These are phyloP conservation scores for Trichoderma sp. DNA, from an alignment of 2,329 filamentous ascomycete genomes.

Conservation along the genomic window DNA sequence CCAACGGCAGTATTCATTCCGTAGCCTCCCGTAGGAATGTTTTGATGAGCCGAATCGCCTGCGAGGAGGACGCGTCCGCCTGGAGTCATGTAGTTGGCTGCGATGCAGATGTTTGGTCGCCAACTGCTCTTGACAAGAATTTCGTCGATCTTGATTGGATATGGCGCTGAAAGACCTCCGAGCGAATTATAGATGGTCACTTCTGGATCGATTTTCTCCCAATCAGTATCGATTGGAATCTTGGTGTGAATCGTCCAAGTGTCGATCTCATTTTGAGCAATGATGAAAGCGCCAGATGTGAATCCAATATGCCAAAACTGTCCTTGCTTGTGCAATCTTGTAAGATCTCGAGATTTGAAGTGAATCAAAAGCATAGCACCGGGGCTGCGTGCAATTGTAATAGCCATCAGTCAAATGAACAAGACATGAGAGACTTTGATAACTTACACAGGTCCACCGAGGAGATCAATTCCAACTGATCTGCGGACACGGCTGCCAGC, in stretches of 20 bases:
- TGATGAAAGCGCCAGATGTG: neutral
- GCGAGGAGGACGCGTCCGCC: slow-evolving; percentile 35
- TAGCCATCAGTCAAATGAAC: neutral
- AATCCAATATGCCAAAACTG: slow-evolving; percentile 5
- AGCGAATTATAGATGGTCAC: neutral
- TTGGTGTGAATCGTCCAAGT: neutral
- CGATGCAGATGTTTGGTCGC: slow-evolving; percentile 25
- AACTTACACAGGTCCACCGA: slow-evolving; percentile 5
- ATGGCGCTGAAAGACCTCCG: neutral
- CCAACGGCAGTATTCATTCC: slow-evolving; percentile 39
- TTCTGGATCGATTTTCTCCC: neutral
- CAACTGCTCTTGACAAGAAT: slow-evolving; percentile 25
- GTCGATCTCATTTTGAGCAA: neutral
- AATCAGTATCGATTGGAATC: neutral
- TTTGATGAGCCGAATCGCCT: slow-evolving; percentile 38
- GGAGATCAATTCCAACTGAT: neutral
- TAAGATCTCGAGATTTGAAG: slow-evolving; percentile 3
- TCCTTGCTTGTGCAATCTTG: neutral
- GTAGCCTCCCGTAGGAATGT: slow-evolving; percentile 36
- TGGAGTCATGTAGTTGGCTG: slow-evolving; percentile 28
- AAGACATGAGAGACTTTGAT: fast-evolving
- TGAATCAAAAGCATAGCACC: neutral
- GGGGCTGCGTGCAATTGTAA: neutral
- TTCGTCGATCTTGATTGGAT: slow-evolving; percentile 24
- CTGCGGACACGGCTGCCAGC: slow-evolving; percentile 8